Percentiles rank a stretch among this genome's conserved stretches.
Evolutionary conservation across 139 green algal genomes (phyloP).

Genomic region (Chlorella sp.): DNA sequence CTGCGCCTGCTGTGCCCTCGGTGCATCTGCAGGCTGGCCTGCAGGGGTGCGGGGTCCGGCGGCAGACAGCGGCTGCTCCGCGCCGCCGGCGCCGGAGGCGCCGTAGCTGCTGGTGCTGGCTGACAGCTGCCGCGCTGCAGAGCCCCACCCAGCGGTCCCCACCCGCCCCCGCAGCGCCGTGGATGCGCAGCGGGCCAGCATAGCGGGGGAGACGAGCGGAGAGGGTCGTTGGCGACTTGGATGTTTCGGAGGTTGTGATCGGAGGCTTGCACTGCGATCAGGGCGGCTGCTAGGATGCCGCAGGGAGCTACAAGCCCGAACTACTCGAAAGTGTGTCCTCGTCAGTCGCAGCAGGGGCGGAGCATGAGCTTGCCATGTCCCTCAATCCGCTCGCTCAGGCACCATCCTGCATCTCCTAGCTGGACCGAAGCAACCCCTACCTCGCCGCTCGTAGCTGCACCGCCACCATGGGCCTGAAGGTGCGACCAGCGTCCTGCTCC

Average conservation of each 20-base stretch:
- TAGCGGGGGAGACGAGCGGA: background rate
- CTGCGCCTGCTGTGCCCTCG: background rate
- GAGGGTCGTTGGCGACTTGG: no score
- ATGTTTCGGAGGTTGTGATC: background rate
- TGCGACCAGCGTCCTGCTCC: background rate
- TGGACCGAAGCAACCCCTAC: no score
- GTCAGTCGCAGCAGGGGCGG: background rate
- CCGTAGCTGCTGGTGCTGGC: background rate
- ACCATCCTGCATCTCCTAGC: background rate
- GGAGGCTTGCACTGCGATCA: background rate
- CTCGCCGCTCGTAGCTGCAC: background rate
- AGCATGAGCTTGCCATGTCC: background rate
- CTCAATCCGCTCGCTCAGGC: background rate
- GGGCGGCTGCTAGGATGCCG: background rate
- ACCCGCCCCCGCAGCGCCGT: background rate
- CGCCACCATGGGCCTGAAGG: conserved; percentile 42
- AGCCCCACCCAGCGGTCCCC: no score
- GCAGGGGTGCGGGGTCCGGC: background rate
- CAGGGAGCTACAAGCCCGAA: background rate
- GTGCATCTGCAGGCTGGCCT: background rate
- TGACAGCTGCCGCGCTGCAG: background rate
- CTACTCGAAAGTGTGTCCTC: background rate
- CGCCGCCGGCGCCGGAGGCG: background rate
- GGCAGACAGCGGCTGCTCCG: background rate
- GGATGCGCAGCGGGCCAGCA: background rate